Percentiles rank a stretch among this genome's conserved stretches.
phyloP scores from a whole-genome alignment of 1,284 basidiomycete species.

The Serendipita sp. region DNA sequence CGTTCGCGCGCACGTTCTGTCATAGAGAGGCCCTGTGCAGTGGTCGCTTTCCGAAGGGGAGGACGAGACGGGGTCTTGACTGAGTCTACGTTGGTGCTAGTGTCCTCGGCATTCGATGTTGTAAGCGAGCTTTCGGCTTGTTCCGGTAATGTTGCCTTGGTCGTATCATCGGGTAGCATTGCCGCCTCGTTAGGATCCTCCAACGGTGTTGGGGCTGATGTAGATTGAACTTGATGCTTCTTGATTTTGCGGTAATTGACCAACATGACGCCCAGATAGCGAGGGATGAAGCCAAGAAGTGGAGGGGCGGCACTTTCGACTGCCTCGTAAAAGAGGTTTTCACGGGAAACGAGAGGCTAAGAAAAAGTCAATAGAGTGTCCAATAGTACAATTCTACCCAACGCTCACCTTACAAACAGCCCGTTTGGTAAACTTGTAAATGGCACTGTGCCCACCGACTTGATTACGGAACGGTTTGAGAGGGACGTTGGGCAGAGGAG shows the following conservation, averaged over 20 bases:
- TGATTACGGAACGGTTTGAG: slow-evolving; percentile 94
- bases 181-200: neutral
- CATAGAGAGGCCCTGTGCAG: slow-evolving; percentile 6
- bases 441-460: slow-evolving; percentile 92
- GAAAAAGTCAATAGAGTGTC: slow-evolving; percentile 10
- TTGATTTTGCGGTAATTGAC: slow-evolving; percentile 79
- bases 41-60: slow-evolving; percentile 7
- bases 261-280: slow-evolving; percentile 95
- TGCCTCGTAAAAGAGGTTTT: slow-evolving; percentile 97
- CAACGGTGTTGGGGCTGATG: neutral
- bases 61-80: slow-evolving; percentile 6
- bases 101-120: neutral
- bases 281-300: slow-evolving; percentile 83
- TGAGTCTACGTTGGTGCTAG: neutral
- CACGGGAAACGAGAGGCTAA: slow-evolving; percentile 86
- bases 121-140: neutral
- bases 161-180: slow-evolving; percentile 8
- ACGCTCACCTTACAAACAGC: slow-evolving; percentile 89
- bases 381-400: neutral
- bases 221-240: neutral
- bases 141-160: neutral
- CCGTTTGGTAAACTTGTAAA: slow-evolving; percentile 95
- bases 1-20: slow-evolving; percentile 12
- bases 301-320: slow-evolving; percentile 88
- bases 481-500: slow-evolving; percentile 76